Evolutionary conservation across 2,329 filamentous ascomycete species (phyloP), one percentile per base, ranked within the genome.

Genomic region (Ophiostoma triangulosporum): DNA sequence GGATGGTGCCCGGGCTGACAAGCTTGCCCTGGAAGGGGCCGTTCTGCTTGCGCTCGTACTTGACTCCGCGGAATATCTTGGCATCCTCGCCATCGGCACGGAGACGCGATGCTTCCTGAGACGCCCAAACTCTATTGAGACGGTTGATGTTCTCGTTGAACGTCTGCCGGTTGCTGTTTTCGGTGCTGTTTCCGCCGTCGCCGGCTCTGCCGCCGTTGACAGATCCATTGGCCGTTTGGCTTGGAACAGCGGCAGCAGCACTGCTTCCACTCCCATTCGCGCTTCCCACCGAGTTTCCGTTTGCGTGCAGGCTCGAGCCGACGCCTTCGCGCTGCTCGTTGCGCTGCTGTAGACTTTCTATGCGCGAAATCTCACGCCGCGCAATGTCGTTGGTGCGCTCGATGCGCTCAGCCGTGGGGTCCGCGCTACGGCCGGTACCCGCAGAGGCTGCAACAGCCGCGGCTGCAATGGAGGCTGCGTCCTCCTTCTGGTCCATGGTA

Each of bases 21-120:
- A 83, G 72, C 62, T 81, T 81, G 24, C 79, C 80, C 57, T 73
- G 69, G 56, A 83, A 82, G 0, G 78, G 78, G 0, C 80, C 80
- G 4, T 66, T 79, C 31, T 71, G 64, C 65, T 81, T 82, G 52
- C 78, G 73, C 64, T 81, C 77, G 58, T 83, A 84, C 62, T 78
- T 81, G 61, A 81, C 67, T 24, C 78, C 79, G 26, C 71, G 70
- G 59, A 78, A 74, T 15, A 78, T 73, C 64, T 78, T 83, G 52
- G 74, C 72, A 22, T 80, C 75, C 15, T 80, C 71, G 9, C 67
- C 64, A 3, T 65, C 69, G 6, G 65, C 65, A 33, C 68, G 68
- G 52, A 71, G 64, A 3, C 73, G 67, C 9, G 73, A 64, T 2
- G 68, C 68, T 60, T 80, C 76, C 57, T 80, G 76, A 1, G 71